Base-by-base conservation (phyloP, 306 rosid genomes). In the Cyamopsis tetragonoloba region DNA sequence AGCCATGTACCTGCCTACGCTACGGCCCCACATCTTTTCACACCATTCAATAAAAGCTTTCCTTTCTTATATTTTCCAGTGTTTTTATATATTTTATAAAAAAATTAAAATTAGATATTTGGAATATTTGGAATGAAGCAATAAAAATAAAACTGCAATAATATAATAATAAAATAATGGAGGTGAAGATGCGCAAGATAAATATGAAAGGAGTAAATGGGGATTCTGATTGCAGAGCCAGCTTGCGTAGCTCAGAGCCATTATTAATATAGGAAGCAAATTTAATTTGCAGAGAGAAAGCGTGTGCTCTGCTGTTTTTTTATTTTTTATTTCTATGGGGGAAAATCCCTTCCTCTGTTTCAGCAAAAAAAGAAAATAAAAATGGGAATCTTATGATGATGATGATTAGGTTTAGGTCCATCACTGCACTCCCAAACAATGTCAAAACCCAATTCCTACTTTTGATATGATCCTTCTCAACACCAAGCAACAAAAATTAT, bases 161-260 rank as follows among this genome's bases (percentile, higher is more conserved):
- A 6, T 18, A 51, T 12, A 13, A 32, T 18, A 49, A 47, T 17
- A 38, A 28, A 12, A 6, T 11, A 51, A 1, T 9, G 0, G 7
- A 35, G 4, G 32, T 24, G 77, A 58, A 49, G 53, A 30, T 11
- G 41, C 27, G 78, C 83, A 32, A 66, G 81, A 72, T 50, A 47
- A 63, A 69, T 83, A 78, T 78, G 86, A 78, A 26, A 0, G 76
- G 15, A 79, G 86, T 82, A 78, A 82, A 82, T 82, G 81, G 71
- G 5, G 34, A 38, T 60, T 58, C 76, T 53, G 70, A 70, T 71
- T 48, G 83, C 83, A 78, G 50, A 38, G 71, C 71, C 76, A 70
- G 82, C 64, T 74, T 77, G 83, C 77, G 72, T 47, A 70, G 47
- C 49, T 64, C 82, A 76, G 87, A 70, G 49, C 5, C 76, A 78